Base-by-base conservation (phyloP, 2,329 filamentous ascomycete genomes). In the Nemania diffusa region DNA sequence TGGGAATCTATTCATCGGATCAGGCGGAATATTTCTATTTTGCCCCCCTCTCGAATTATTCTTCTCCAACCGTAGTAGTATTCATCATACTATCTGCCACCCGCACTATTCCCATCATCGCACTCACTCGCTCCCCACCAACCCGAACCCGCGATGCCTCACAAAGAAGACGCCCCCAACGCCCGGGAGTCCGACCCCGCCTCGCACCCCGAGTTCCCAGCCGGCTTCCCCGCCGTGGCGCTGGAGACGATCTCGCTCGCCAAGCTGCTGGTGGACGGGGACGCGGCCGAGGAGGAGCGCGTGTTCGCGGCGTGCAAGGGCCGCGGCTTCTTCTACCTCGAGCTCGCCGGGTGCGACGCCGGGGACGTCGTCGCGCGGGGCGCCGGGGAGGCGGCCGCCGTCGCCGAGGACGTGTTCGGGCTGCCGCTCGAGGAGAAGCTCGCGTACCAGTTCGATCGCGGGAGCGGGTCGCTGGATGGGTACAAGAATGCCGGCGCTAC, bases 321-420 rank as follows among this genome's bases (percentile, higher is more conserved):
- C 32, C 73, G 73, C 32, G 76, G 76, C 32, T 78, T 78, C 71
- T 78, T 78, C 75, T 78, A 78, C 60, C 74, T 78, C 3, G 73
- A 72, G 4, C 73, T 77, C 1, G 62, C 60, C 3, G 72, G 71
- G 20, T 70, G 67, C 52, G 61, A 63, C n/a, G 53, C 66, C 0
- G 76, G 76, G 17, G 65, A 72, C 6, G 69, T 62, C 3, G 72
- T 77, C 29, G 48, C 65, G 13, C 7, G 22, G 1, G 70, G 67
- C 5, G 74, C 76, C 0, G 72, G 72, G 29, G 44, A 67, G 32
- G 69, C 76, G 20, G 76, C 71, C 8, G 60, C 62, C 37, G 56
- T 73, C 6, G 74, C 73, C 13, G 73, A 75, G 62, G 62, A 69
- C 17, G 64, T 72, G 24, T 78, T 79, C 69, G 62, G 65, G 50